A percentile compares a stretch with the other conserved stretches of the same genome.
phyloP scores from a whole-genome alignment of 2,329 filamentous ascomycete species.

The Hypoxylon sp. region DNA sequence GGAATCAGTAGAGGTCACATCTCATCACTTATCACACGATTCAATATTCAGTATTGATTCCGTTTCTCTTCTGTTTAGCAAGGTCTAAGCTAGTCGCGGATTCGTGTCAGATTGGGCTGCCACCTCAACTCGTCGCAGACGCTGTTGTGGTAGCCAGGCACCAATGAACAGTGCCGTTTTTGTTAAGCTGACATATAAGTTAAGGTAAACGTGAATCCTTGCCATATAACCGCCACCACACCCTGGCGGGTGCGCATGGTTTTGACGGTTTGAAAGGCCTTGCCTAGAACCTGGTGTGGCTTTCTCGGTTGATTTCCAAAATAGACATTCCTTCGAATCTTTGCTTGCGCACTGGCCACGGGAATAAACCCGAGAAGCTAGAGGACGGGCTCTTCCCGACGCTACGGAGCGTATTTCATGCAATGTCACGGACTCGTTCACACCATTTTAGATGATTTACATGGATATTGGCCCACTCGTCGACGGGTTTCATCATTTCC shows the following conservation, averaged over 20 bases:
- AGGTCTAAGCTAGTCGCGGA: slow-evolving; percentile 14
- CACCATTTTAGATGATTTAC: slow-evolving; percentile 29
- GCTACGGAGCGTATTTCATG: slow-evolving; percentile 40
- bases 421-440: slow-evolving; percentile 36
- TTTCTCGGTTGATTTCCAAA: slow-evolving; percentile 30
- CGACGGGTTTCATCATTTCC: slow-evolving; percentile 25
- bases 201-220: slow-evolving; percentile 25
- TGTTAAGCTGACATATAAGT: slow-evolving; percentile 32
- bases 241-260: slow-evolving; percentile 20
- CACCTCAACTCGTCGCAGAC: slow-evolving; percentile 24
- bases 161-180: slow-evolving; percentile 26
- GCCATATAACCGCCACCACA: slow-evolving; percentile 27
- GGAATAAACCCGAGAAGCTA: slow-evolving; percentile 43
- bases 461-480: slow-evolving; percentile 38
- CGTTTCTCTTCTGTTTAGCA: slow-evolving; percentile 37
- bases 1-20: slow-evolving; percentile 75
- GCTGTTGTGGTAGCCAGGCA: slow-evolving; percentile 4
- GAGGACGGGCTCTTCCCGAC: slow-evolving; percentile 40
- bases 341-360: slow-evolving; percentile 27
- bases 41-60: slow-evolving; percentile 30
- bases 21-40: slow-evolving; percentile 6
- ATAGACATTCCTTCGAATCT: slow-evolving; percentile 28
- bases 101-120: slow-evolving; percentile 38
- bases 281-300: slow-evolving; percentile 17
- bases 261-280: slow-evolving; percentile 30